phyloP scores from a whole-genome alignment of 148 eudicot genomes.

The Rhododendron williamsianum region DNA sequence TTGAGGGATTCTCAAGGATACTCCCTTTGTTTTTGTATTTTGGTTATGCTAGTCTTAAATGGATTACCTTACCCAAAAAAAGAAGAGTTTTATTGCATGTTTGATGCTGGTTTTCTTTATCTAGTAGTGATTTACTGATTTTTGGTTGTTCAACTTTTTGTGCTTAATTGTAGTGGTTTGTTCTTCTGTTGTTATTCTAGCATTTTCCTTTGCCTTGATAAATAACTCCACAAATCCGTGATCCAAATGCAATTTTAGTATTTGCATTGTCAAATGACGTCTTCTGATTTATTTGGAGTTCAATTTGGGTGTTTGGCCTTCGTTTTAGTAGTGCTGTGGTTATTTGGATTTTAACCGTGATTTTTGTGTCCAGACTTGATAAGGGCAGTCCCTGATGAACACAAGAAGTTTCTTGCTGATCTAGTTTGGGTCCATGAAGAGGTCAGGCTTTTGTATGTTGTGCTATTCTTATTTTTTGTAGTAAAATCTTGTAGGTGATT shows the following conservation, averaged over 20 bases:
- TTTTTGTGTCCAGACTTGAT: conserved; percentile 45
- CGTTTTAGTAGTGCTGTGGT: not conserved
- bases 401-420: conserved; percentile 84
- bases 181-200: not conserved
- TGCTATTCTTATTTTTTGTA: not conserved
- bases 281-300: not conserved
- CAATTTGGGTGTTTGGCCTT: not conserved
- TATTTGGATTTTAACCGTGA: not conserved
- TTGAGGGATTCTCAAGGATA: not conserved
- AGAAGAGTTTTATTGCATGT: not conserved
- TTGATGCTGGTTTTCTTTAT: not conserved
- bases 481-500: not conserved
- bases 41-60: not conserved
- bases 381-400: conserved; percentile 81
- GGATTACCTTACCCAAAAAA: not conserved
- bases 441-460: conserved; percentile 33
- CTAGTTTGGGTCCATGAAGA: conserved; percentile 95
- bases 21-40: not conserved
- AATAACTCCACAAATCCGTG: not conserved
- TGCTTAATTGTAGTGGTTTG: not conserved
- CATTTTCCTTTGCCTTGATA: not conserved
- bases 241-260: not conserved
- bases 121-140: no score
- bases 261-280: not conserved
- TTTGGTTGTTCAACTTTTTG: no score